These are phyloP conservation scores for Helianthus tuberosus DNA, from an alignment of 129 eudicot species.

Conservation along the genomic window DNA sequence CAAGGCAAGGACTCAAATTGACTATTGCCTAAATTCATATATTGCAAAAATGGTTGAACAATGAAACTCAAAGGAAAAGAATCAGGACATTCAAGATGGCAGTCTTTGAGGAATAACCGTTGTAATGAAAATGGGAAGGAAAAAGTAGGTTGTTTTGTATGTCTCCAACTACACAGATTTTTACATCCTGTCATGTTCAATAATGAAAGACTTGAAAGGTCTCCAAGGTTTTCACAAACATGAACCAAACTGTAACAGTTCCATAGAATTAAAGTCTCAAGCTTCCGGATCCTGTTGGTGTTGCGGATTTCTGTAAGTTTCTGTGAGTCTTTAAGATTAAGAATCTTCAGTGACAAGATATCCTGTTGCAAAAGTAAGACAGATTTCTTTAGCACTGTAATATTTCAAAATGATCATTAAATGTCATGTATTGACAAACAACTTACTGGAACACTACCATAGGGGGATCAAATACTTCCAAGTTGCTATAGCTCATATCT, in stretches of 20 bases:
- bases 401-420: not conserved
- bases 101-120: conserved; percentile 12
- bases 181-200: conserved; percentile 39
- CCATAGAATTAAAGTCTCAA: conserved; percentile 34
- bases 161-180: conserved; percentile 18
- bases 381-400: not conserved
- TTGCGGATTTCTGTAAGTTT: not conserved
- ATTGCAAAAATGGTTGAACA: conserved; percentile 9
- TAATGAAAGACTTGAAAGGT: conserved; percentile 17
- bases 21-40: conserved; percentile 25
- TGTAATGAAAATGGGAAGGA: conserved; percentile 22
- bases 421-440: not conserved
- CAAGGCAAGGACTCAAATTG: conserved; percentile 11
- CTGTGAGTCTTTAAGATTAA: conserved; percentile 41
- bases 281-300: conserved; percentile 16
- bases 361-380: conserved; percentile 22
- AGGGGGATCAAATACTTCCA: conserved; percentile 31
- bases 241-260: conserved; percentile 21
- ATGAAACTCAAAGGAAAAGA: conserved; percentile 13
- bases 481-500: too few species aligned
- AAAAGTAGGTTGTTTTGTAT: not conserved
- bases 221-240: conserved; percentile 33
- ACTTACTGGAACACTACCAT: not conserved
- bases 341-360: conserved; percentile 23
- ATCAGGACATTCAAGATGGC: not conserved